Evolutionary conservation across 495 filamentous ascomycete genomes (phyloP).

Genomic region (Hypomontagnella submonticulosa): DNA sequence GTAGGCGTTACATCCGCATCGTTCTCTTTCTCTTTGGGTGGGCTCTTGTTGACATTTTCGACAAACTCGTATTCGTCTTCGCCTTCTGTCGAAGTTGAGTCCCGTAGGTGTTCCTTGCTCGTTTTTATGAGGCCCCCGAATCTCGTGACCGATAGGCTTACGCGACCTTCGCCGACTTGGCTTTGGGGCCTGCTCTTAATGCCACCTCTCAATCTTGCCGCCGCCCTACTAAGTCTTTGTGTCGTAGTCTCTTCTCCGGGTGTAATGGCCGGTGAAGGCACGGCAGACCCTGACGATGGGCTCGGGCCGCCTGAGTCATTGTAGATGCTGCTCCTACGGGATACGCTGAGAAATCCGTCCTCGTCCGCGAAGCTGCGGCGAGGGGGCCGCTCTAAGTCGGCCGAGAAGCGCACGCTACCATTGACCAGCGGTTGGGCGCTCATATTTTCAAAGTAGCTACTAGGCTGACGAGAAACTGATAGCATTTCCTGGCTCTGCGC

Average conservation of each 20-base stretch:
- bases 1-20: constrained; percentile 53
- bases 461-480: constrained; percentile 49
- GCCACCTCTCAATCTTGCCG: constrained; percentile 65
- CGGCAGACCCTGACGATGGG: constrained; percentile 50
- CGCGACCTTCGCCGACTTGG: constrained; percentile 72
- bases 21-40: constrained; percentile 53
- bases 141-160: constrained; percentile 73
- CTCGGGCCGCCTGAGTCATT: constrained; percentile 58
- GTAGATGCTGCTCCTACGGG: constrained; percentile 59
- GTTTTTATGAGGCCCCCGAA: constrained; percentile 65
- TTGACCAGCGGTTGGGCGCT: constrained; percentile 44
- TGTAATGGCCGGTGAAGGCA: constrained; percentile 52
- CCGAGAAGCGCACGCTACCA: constrained; percentile 55
- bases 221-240: constrained; percentile 66
- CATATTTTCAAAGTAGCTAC: constrained; percentile 55
- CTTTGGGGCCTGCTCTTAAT: constrained; percentile 74
- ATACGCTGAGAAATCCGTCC: constrained; percentile 49
- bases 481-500: constrained; percentile 41
- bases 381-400: constrained; percentile 50
- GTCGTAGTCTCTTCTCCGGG: constrained; percentile 63
- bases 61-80: constrained; percentile 51
- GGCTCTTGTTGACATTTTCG: constrained; percentile 57
- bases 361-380: constrained; percentile 54
- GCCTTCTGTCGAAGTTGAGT: constrained; percentile 46
- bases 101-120: constrained; percentile 60